Percentiles rank a stretch among this genome's conserved stretches.
Conservation (phyloP, 352 stramenopile genomes). For the Phytophthora meadii region DNA sequence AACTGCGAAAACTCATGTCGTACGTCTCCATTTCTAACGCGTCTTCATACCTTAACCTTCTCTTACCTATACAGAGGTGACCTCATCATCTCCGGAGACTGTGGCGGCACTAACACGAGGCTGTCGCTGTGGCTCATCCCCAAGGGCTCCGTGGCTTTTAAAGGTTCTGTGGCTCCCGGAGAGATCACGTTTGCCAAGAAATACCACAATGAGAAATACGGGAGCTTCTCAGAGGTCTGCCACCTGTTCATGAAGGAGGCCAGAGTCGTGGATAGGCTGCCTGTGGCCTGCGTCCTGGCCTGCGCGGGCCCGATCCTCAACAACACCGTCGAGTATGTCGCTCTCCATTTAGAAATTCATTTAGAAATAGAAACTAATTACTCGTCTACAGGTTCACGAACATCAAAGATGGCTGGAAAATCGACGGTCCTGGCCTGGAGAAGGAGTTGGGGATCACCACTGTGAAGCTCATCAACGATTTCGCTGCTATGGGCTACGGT, state of each 20-base stretch:
- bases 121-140: slow-evolving; percentile 91
- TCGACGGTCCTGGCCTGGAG: slow-evolving; percentile 84
- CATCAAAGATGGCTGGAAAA: slow-evolving; percentile 92
- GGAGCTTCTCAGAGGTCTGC: slow-evolving; percentile 89
- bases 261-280: slow-evolving; percentile 71
- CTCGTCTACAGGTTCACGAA: slow-evolving; percentile 87
- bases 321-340: slow-evolving; percentile 76
- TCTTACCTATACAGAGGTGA: slow-evolving; percentile 48
- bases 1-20: slow-evolving; percentile 11
- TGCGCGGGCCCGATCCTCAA: slow-evolving; percentile 86
- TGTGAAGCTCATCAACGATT: slow-evolving; percentile 97
- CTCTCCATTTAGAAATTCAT: neutral
- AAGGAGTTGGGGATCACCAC: slow-evolving; percentile 84
- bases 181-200: slow-evolving; percentile 89
- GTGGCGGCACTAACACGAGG: slow-evolving; percentile 97
- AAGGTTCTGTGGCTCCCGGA: slow-evolving; percentile 74
- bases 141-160: slow-evolving; percentile 61
- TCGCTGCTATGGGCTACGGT: slow-evolving; percentile 97
- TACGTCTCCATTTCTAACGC: slow-evolving; percentile 7
- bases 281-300: slow-evolving; percentile 74
- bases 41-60: neutral
- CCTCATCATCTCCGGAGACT: slow-evolving; percentile 93
- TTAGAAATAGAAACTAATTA: neutral
- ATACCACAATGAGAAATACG: slow-evolving; percentile 87
- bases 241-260: slow-evolving; percentile 94